Base-by-base conservation (phyloP, 1,284 basidiomycete genomes). In the Ganoderma multipileum region DNA sequence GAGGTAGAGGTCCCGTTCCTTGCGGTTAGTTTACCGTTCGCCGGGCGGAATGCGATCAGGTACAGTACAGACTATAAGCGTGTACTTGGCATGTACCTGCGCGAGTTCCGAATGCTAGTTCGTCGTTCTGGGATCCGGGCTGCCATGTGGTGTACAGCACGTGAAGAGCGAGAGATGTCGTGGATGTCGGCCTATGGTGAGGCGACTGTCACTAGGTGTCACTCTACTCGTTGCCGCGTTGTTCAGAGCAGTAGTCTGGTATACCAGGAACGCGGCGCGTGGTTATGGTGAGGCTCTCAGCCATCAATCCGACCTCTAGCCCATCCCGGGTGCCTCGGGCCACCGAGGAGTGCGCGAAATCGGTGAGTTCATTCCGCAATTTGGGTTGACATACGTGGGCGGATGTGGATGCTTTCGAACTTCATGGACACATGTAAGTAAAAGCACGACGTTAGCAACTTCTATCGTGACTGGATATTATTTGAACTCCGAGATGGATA, bases 181-280 rank as follows among this genome's bases (percentile, higher is more conserved):
- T 33, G 20, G 47, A 26, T 28, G 54, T 62, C 33, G 63, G 33
- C 52, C 28, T 64, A 44, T 64, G 68, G 66, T 71, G 65, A 58
- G 30, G 9, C 12, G 55, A 38, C 9, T 55, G 54, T 36, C 54
- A 16, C n/a, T 23, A 33, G 23, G 3, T 55, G 54, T 36, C 54
- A 16, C n/a, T 23, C 44, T 47, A n/a, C n/a, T 47, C 28, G 26
- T 54, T 54, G 52, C 52, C 11, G 26, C 12, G 28, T 54, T 54
- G 52, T 7, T 28, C 52, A 28, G 52, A 16, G 28, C 26, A 18
- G 23, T 54, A 54, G 52, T 54, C 11, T 30, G 52, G 28, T 28
- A n/a, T 20, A 20, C 30, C 54, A 57, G 54, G 54, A 33, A 57
- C 54, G 3, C 2, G 5, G 28, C 54, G 54, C 26, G 54, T 33